A percentile compares a stretch with the other conserved stretches of the same genome.
Evolutionary conservation across 768 basidiomycete genomes (phyloP).

Genomic region (Trametes elegans): DNA sequence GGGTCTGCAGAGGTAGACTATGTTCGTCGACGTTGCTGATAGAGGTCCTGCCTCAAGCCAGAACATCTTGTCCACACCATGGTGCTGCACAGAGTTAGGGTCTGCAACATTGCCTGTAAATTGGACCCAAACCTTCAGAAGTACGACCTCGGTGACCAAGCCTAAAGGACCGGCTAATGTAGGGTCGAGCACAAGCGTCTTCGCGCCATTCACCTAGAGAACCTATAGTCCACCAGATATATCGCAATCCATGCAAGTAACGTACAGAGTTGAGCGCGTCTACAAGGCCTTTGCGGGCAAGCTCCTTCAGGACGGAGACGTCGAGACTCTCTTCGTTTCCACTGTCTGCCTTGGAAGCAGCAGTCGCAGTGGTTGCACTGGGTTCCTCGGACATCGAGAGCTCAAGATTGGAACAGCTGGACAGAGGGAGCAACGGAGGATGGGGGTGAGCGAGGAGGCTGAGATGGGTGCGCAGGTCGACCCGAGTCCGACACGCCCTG

Average conservation of each 20-base stretch:
- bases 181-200: constrained; percentile 93
- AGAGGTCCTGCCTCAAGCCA: constrained; percentile 94
- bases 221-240: background rate
- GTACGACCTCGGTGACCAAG: constrained; percentile 89
- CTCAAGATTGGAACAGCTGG: too few species aligned
- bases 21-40: constrained; percentile 77
- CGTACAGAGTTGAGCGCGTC: constrained; percentile 81
- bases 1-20: constrained; percentile 92
- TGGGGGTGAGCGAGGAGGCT: background rate
- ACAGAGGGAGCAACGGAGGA: background rate
- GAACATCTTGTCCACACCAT: constrained; percentile 99
- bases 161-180: constrained; percentile 89
- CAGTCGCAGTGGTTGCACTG: constrained; percentile 36
- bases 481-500: too few species aligned
- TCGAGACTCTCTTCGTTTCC: constrained; percentile 47
- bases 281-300: constrained; percentile 76
- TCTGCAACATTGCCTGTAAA: background rate
- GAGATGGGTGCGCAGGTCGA: too few species aligned
- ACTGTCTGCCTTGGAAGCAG: constrained; percentile 33
- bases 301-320: constrained; percentile 67
- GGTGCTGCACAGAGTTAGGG: constrained; percentile 58
- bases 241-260: background rate
- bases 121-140: constrained; percentile 74
- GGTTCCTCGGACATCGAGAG: constrained; percentile 20
- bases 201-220: constrained; percentile 81